Evolutionary conservation across 1,284 basidiomycete genomes (phyloP), one percentile per base, ranked within the genome.

Genomic region (Pisolithus thermaeus): DNA sequence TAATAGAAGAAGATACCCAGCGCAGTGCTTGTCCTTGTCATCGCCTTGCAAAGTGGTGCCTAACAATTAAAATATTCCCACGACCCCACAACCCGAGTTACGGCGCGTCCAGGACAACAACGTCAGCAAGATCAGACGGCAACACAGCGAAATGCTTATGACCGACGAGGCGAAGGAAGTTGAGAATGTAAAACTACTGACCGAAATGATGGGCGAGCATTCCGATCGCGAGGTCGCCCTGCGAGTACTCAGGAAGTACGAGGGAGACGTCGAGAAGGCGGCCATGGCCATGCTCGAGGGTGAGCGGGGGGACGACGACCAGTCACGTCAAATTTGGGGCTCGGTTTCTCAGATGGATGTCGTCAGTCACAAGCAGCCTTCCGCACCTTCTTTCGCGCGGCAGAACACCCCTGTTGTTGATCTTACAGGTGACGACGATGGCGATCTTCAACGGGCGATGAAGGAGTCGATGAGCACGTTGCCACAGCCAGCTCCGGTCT

Each of bases 231-330:
- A 77, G 27, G 67, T 75, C 23, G 79, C 74, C 4, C 74, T 76
- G 38, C 70, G 73, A 23, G 72, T 84, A 18, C 70, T 85, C 50
- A 70, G 77, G 49, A 81, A 80, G 59, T 74, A 80, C 63, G 74
- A 75, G 41, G 80, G 82, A 20, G 71, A 85, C 57, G 64, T 81
- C 49, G 74, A 83, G 35, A 83, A 80, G 60, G 81, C 84, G 18
- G 80, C 77, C 0, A 71, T 74, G 38, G 82, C 83, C 1, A 71
- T 87, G 6, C 62, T 87, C 14, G 73, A 76, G 42, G 81, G 80
- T 7, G 79, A 83, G 56, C 73, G 59, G 5, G 68, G 65, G 22
- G 68, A 69, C 14, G 62, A 65, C 25, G 48, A 54, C 37, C 28
- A 30, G 28, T 30, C 28, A 30, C 35, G 54, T 27, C 51, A 59